A percentile compares a stretch with the other conserved stretches of the same genome.
Evolutionary conservation across 768 basidiomycete genomes (phyloP).

Genomic region (Sutorius australiensis): DNA sequence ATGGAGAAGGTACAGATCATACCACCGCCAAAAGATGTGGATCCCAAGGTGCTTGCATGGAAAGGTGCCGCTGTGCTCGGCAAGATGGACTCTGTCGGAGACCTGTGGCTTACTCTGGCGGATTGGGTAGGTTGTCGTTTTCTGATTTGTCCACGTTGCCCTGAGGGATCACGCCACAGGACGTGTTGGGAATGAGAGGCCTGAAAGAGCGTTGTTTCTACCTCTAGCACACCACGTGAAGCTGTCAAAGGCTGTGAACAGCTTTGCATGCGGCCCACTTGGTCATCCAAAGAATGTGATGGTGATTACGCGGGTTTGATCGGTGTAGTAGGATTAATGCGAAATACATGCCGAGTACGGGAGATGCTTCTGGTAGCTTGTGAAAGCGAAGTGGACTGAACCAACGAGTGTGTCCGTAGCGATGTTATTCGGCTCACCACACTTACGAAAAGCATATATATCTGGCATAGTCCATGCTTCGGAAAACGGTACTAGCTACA

Average conservation of each 20-base stretch:
- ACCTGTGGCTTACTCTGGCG: slow-evolving; percentile 80
- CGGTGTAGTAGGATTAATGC: slow-evolving; percentile 16
- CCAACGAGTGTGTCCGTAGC: background rate
- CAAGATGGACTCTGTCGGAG: slow-evolving; percentile 85
- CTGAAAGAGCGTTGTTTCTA: slow-evolving; percentile 81
- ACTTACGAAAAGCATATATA: slow-evolving; percentile 14
- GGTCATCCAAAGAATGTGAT: background rate
- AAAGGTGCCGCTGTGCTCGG: slow-evolving; percentile 91
- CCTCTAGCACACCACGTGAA: slow-evolving; percentile 39
- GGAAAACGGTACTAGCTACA: slow-evolving; percentile 17
- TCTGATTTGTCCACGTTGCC: background rate
- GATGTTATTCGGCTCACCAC: slow-evolving; percentile 2
- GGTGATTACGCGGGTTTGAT: background rate
- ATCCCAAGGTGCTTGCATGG: slow-evolving; percentile 88
- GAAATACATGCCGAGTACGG: background rate
- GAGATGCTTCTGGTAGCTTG: slow-evolving; percentile 1
- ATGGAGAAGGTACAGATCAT: slow-evolving; percentile 91
- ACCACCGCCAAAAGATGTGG: slow-evolving; percentile 91
- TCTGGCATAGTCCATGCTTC: slow-evolving; percentile 20
- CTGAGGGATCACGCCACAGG: slow-evolving; percentile 40
- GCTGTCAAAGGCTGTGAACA: background rate
- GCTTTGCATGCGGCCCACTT: background rate
- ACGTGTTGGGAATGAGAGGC: slow-evolving; percentile 73
- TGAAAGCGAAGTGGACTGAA: slow-evolving; percentile 1
- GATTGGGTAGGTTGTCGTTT: slow-evolving; percentile 70